Conservation (phyloP, 2,329 filamentous ascomycete genomes). For the Aspergillus alliaceus region DNA sequence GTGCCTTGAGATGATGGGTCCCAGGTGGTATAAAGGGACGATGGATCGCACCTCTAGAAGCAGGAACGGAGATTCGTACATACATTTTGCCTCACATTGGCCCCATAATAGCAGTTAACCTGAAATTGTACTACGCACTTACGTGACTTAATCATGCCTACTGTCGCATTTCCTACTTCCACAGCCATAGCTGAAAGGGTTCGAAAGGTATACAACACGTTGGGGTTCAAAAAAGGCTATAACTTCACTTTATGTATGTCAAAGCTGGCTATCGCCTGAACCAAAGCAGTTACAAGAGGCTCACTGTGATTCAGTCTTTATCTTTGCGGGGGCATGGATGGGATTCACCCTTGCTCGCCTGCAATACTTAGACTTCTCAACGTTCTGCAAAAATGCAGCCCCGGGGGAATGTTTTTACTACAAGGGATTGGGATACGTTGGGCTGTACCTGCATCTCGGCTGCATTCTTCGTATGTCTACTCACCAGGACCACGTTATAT, state of each 20-base stretch:
- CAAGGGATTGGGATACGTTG: background rate
- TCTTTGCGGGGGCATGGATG: background rate
- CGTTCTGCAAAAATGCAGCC: background rate
- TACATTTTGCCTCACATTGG: too few species aligned
- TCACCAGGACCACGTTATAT: fast-evolving
- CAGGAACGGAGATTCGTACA: too few species aligned
- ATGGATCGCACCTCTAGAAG: too few species aligned
- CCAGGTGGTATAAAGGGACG: too few species aligned
- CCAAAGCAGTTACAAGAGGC: background rate
- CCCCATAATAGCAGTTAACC: too few species aligned
- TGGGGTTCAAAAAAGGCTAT: background rate
- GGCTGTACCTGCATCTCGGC: background rate
- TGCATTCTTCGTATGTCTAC: background rate
- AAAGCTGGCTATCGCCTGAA: too few species aligned
- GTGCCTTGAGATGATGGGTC: too few species aligned
- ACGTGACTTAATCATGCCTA: background rate
- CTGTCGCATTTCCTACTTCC: background rate
- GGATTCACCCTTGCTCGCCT: background rate
- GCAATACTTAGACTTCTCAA: background rate
- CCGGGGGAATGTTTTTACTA: slow-evolving; percentile 1
- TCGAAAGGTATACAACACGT: background rate
- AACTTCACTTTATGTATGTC: background rate
- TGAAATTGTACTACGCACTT: too few species aligned
- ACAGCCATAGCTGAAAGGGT: background rate
- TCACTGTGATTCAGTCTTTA: background rate